Evolutionary conservation across 176 grass and related monocot genomes (phyloP), one percentile per base, ranked within the genome.

Genomic region (Lolium perenne): DNA sequence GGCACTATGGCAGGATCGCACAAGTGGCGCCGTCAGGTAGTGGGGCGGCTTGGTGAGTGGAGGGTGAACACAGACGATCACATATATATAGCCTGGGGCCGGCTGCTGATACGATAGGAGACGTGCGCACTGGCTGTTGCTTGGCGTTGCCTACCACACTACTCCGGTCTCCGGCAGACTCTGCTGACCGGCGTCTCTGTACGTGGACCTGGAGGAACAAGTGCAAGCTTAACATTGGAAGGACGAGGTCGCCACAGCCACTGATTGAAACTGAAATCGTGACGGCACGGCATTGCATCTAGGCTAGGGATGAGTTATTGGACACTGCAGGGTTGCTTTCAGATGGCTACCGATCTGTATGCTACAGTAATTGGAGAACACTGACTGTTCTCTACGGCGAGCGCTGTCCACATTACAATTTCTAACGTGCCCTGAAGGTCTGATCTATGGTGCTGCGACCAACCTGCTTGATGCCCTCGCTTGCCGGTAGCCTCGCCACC

Each of bases 21-120:
- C 76, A 51, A 50, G 69, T 76, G 65, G 79, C 66, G 9, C 32
- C 32, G 45, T 74, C 2, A 55, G 40, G 62, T 54, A 64, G 38
- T 5, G 65, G 47, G 25, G 62, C 62, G 58, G 58, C 58, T 61
- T 22, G 58, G 56, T 2, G 71, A 13, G 65, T 79, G 75, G 61
- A 32, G 48, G 83, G 32, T 35, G 83, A 78, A 15, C 83, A 78
- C 83, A 43, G 46, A 26, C 56, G 58, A 25, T 62, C 38, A 6
- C 79, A 13, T 74, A 86, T 82, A 90, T 35, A 35, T 61, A 64
- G 54, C 54, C 6, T 56, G 54, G 54, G 54, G 17, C 16, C 15
- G 54, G 17, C 1, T 12, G 48, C 1, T 50, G 48, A 50, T 50
- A 3, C 48, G 48, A 50, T 13, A 20, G 54, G 54, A 56, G 54